Conservation (phyloP, 129 eudicot species). For the Flaveria ramosissima region DNA sequence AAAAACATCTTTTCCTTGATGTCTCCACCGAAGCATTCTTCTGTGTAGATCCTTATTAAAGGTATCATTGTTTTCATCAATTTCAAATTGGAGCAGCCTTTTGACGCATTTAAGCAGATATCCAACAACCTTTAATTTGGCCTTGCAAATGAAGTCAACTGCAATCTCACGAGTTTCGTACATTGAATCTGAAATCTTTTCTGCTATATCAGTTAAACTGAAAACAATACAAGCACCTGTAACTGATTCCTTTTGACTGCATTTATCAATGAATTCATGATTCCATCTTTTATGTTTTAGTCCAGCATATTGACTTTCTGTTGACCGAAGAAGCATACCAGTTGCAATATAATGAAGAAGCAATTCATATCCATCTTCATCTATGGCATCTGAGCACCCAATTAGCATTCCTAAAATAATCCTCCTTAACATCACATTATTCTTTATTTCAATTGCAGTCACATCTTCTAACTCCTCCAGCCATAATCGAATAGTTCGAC, state of each 20-base stretch:
- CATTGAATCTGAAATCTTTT: slow-evolving; percentile 52
- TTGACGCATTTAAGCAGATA: slow-evolving; percentile 62
- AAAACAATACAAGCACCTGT: slow-evolving; percentile 66
- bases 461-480: slow-evolving; percentile 51
- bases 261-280: slow-evolving; percentile 30
- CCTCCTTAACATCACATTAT: slow-evolving; percentile 53
- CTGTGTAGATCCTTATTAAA: slow-evolving; percentile 49
- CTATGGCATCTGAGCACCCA: slow-evolving; percentile 40
- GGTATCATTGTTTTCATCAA: slow-evolving; percentile 30
- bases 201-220: slow-evolving; percentile 49
- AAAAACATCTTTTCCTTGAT: slow-evolving; percentile 55
- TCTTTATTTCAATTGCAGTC: slow-evolving; percentile 26
- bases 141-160: slow-evolving; percentile 42
- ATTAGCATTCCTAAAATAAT: slow-evolving; percentile 60
- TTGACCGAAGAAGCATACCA: slow-evolving; percentile 41
- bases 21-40: slow-evolving; percentile 57
- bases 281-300: slow-evolving; percentile 35
- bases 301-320: slow-evolving; percentile 33
- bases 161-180: slow-evolving; percentile 48
- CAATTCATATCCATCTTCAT: slow-evolving; percentile 50
- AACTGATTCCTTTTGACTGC: slow-evolving; percentile 47
- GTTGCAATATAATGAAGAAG: slow-evolving; percentile 77
- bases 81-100: slow-evolving; percentile 41
- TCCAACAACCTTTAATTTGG: slow-evolving; percentile 47
- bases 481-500: slow-evolving; percentile 47